These are phyloP conservation scores for Pseudonitzschia pungens DNA, from an alignment of 108 stramenopile genomes.

Conservation along the genomic window DNA sequence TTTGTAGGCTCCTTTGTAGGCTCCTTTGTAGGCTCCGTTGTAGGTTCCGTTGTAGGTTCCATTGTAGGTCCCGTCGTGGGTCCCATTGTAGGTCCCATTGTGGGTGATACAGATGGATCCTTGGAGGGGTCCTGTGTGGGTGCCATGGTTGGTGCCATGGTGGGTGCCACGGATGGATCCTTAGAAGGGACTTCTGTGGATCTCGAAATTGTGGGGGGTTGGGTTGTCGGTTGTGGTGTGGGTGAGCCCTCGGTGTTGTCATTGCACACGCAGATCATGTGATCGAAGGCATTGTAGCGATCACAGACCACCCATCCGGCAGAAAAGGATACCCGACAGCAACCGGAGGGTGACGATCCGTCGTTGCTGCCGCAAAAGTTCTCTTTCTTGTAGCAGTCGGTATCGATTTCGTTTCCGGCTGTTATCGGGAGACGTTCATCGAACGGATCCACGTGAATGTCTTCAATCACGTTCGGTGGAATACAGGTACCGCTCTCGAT, in stretches of 20 bases:
- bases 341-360: conserved; percentile 1
- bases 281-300: conserved; percentile 3
- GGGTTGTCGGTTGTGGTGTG: conserved; percentile 9
- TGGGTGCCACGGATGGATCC: background rate
- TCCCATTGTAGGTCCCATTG: background rate
- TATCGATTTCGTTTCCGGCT: background rate
- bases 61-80: conserved; percentile 3
- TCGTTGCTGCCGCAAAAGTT: conserved; percentile 1
- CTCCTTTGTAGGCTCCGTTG: background rate
- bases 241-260: conserved; percentile 6
- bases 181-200: background rate
- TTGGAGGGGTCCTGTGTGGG: background rate
- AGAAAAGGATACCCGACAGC: conserved; percentile 7
- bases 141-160: background rate
- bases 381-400: background rate
- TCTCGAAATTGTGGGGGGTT: background rate
- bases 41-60: conserved; percentile 1
- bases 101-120: too few relatives aligned
- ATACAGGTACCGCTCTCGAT: background rate
- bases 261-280: conserved; percentile 19
- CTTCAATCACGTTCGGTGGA: background rate
- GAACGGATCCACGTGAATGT: background rate
- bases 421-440: conserved; percentile 3
- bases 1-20: background rate
- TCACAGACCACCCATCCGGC: conserved; percentile 19